These are phyloP conservation scores for Debaryomycetaceae sp. DNA, from an alignment of 1,139 yeast species.

Conservation along the genomic window DNA sequence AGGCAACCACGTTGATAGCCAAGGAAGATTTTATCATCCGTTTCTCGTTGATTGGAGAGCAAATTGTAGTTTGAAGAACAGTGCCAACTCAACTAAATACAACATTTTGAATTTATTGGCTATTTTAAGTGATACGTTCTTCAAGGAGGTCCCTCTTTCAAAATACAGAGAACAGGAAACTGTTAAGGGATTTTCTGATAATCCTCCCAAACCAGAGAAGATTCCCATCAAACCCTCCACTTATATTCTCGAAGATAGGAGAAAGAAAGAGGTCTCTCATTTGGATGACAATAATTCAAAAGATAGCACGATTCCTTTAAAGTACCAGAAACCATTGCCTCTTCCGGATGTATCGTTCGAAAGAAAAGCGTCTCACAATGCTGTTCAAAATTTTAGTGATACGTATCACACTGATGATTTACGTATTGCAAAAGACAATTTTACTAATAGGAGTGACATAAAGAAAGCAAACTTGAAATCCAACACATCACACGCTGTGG, in stretches of 20 bases:
- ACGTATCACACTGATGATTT: not conserved
- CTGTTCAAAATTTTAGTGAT: not conserved
- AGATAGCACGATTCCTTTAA: constrained; percentile 17
- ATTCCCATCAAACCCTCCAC: constrained; percentile 8
- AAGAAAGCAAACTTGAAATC: no score
- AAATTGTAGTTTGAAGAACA: constrained; percentile 9
- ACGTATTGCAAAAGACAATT: not conserved
- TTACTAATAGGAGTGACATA: not conserved
- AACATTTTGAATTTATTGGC: constrained; percentile 36
- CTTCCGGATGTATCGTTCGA: constrained; percentile 16
- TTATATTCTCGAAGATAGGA: constrained; percentile 3
- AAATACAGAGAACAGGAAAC: constrained; percentile 28
- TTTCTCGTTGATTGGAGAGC: constrained; percentile 56
- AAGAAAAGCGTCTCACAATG: no score
- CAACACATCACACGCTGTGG: not conserved
- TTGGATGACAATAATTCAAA: not conserved
- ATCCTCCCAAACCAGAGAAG: constrained; percentile 23
- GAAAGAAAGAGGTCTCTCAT: constrained; percentile 16
- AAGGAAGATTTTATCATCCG: constrained; percentile 73
- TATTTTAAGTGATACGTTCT: constrained; percentile 17
- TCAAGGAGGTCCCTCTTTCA: constrained; percentile 31
- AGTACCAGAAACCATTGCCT: constrained; percentile 34
- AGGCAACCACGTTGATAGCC: constrained; percentile 68
- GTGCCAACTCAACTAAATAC: constrained; percentile 15
- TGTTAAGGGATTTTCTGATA: constrained; percentile 1